Percentiles rank a stretch among this genome's conserved stretches.
Evolutionary conservation across 371 early-diverging fungal species (phyloP).

Genomic region (Rozella allomycis): DNA sequence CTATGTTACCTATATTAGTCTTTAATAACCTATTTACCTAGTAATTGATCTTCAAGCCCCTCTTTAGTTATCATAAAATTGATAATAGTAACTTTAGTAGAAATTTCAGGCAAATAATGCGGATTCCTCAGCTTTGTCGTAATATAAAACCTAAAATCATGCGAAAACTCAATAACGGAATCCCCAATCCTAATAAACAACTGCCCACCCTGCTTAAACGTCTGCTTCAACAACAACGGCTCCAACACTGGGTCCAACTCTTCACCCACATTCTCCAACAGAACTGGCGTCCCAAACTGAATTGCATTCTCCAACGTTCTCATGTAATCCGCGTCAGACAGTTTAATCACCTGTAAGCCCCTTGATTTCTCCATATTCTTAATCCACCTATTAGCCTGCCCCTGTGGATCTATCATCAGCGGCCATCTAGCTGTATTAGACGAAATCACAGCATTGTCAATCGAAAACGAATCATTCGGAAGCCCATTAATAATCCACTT

Average conservation of each 20-base stretch:
- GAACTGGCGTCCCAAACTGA: slow-evolving; percentile 28
- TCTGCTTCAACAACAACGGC: slow-evolving; percentile 26
- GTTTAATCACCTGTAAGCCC: slow-evolving; percentile 19
- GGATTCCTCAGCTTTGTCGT: slow-evolving; percentile 29
- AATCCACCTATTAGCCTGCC: slow-evolving; percentile 30
- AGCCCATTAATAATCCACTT: slow-evolving; percentile 24
- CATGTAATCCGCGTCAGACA: slow-evolving; percentile 23
- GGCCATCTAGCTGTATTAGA: slow-evolving; percentile 26
- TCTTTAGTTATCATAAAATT: slow-evolving; percentile 35
- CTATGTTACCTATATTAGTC: too few relatives aligned
- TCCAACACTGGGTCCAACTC: slow-evolving; percentile 28
- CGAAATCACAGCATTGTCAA: slow-evolving; percentile 28
- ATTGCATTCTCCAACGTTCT: slow-evolving; percentile 28
- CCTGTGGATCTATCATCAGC: slow-evolving; percentile 29
- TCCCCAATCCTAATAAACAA: slow-evolving; percentile 28
- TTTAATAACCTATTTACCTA: too few relatives aligned
- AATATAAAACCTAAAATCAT: slow-evolving; percentile 29
- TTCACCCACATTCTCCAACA: slow-evolving; percentile 25
- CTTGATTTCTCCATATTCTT: slow-evolving; percentile 28
- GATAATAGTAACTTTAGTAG: slow-evolving; percentile 24
- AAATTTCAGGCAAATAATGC: slow-evolving; percentile 28
- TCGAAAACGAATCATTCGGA: slow-evolving; percentile 25
- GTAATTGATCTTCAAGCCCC: slow-evolving; percentile 27
- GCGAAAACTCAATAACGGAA: slow-evolving; percentile 25
- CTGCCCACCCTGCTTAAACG: slow-evolving; percentile 28